Conservation (phyloP, 2,329 filamentous ascomycete genomes). For the Cytospora leucostoma region DNA sequence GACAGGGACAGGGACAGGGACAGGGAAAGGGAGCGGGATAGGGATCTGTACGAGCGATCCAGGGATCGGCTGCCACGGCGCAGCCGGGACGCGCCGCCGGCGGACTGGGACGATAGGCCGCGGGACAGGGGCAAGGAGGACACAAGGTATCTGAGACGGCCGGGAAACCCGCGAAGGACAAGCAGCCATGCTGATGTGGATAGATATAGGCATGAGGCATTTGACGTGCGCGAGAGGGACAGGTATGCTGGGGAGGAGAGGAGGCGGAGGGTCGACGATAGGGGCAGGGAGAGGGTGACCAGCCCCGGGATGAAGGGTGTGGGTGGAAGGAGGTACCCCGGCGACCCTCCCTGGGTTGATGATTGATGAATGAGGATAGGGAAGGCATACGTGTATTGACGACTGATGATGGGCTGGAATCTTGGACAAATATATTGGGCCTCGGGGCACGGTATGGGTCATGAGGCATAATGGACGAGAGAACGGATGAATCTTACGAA, state of each 20-base stretch:
- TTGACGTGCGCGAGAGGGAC: slow-evolving; percentile 39
- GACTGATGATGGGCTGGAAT: not conserved
- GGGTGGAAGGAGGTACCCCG: slow-evolving; percentile 43
- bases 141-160: slow-evolving; percentile 40
- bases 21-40: slow-evolving; percentile 34
- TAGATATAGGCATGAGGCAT: slow-evolving; percentile 41
- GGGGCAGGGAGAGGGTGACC: slow-evolving; percentile 32
- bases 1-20: slow-evolving; percentile 42
- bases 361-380: slow-evolving; percentile 13
- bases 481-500: not conserved
- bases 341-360: slow-evolving; percentile 30
- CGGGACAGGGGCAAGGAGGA: slow-evolving; percentile 39
- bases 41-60: slow-evolving; percentile 21
- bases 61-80: slow-evolving; percentile 32
- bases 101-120: slow-evolving; percentile 37
- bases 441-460: not conserved
- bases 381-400: not conserved
- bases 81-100: slow-evolving; percentile 31
- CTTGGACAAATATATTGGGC: not conserved
- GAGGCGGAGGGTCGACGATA: slow-evolving; percentile 40
- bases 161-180: slow-evolving; percentile 46
- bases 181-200: slow-evolving; percentile 56
- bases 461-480: slow-evolving; percentile 5
- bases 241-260: slow-evolving; percentile 30
- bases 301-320: slow-evolving; percentile 41